Conservation (phyloP, 2,329 filamentous ascomycete species). For the Arthrinium puccinioides region DNA sequence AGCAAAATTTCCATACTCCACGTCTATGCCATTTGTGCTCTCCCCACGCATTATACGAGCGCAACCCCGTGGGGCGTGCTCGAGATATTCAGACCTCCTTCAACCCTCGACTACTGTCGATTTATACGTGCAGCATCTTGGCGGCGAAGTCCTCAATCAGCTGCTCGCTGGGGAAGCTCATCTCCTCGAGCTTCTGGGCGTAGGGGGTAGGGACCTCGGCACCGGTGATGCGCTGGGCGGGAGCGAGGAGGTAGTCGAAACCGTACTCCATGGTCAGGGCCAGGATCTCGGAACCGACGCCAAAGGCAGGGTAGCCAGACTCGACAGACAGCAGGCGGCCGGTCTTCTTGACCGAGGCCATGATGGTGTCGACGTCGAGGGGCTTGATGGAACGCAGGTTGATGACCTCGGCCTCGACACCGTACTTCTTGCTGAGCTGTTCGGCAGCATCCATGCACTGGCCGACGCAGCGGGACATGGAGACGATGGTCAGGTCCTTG, state of each 20-base stretch:
- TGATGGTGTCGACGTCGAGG: slow-evolving; percentile 87
- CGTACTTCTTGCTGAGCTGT: slow-evolving; percentile 91
- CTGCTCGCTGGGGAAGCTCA: slow-evolving; percentile 87
- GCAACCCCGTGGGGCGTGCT: slow-evolving; percentile 1
- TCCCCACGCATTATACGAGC: slow-evolving; percentile 1
- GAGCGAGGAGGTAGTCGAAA: slow-evolving; percentile 95
- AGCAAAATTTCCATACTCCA: slow-evolving; percentile 4
- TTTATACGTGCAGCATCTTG: slow-evolving; percentile 61
- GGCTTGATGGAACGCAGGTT: slow-evolving; percentile 98
- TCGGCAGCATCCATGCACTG: slow-evolving; percentile 85
- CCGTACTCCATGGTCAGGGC: slow-evolving; percentile 95
- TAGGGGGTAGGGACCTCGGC: slow-evolving; percentile 97
- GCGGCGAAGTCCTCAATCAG: slow-evolving; percentile 83
- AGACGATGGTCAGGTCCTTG: slow-evolving; percentile 93
- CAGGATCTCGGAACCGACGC: slow-evolving; percentile 86
- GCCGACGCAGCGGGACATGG: slow-evolving; percentile 90
- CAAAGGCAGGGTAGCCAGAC: slow-evolving; percentile 93
- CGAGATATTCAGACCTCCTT: background rate
- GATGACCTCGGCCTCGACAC: slow-evolving; percentile 91
- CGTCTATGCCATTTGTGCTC: slow-evolving; percentile 3
- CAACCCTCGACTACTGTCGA: background rate
- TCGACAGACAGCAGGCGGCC: slow-evolving; percentile 85
- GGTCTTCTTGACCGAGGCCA: slow-evolving; percentile 99
- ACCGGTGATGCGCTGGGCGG: slow-evolving; percentile 88
- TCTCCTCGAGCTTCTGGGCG: slow-evolving; percentile 84